Evolutionary conservation across 2,329 filamentous ascomycete genomes (phyloP).

Genomic region (Colletotrichum tabaci): DNA sequence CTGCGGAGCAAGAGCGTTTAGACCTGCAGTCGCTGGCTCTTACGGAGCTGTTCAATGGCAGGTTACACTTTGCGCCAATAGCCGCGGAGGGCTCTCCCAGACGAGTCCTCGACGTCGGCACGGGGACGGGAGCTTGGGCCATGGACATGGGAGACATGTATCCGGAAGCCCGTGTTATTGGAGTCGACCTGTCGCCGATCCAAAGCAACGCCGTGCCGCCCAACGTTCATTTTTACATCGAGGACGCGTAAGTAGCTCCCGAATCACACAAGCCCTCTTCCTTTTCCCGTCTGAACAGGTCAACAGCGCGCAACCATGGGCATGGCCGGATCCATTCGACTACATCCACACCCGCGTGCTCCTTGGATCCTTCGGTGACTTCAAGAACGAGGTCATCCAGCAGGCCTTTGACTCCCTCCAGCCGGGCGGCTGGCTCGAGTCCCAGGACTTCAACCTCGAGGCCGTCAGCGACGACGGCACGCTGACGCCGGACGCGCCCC

Average conservation of each 20-base stretch:
- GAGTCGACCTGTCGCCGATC: constrained; percentile 78
- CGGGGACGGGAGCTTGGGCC: constrained; percentile 71
- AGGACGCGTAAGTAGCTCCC: constrained; percentile 65
- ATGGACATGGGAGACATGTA: constrained; percentile 77
- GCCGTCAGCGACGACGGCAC: constrained; percentile 63
- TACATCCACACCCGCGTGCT: constrained; percentile 69
- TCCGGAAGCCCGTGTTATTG: constrained; percentile 70
- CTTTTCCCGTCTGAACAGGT: not conserved
- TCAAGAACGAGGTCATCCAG: constrained; percentile 64
- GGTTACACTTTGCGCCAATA: constrained; percentile 61
- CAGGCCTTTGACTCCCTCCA: constrained; percentile 65
- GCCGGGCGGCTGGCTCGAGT: constrained; percentile 70
- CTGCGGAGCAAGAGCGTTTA: constrained; percentile 58
- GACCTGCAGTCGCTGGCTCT: constrained; percentile 57
- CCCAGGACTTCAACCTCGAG: constrained; percentile 61
- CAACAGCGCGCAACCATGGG: constrained; percentile 64
- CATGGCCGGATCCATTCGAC: constrained; percentile 68
- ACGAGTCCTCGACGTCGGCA: constrained; percentile 60
- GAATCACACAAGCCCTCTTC: not conserved
- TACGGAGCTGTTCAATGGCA: constrained; percentile 56
- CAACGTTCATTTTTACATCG: constrained; percentile 82
- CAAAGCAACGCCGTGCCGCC: constrained; percentile 77
- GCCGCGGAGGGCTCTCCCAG: constrained; percentile 53
- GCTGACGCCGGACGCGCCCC: constrained; percentile 54
- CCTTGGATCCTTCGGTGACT: constrained; percentile 64